phyloP scores from a whole-genome alignment of 2,329 filamentous ascomycete genomes.

The Aspergillus sp. region DNA sequence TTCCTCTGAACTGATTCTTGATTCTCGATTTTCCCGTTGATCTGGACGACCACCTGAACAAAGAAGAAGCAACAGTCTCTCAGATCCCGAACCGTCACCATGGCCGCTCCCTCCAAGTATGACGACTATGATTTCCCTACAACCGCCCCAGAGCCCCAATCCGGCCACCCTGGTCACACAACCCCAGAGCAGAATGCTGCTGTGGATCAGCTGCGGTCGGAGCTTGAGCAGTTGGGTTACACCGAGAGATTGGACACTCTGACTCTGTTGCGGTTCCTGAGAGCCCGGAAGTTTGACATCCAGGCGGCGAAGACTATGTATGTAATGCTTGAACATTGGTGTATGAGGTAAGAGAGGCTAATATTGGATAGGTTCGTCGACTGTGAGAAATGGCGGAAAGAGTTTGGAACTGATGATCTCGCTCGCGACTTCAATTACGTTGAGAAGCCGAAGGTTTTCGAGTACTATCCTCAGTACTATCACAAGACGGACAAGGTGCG shows the following conservation, averaged over 20 bases:
- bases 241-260: constrained; percentile 83
- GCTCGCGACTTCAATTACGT: constrained; percentile 77
- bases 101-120: constrained; percentile 73
- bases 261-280: constrained; percentile 85
- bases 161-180: constrained; percentile 82
- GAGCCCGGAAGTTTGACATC: constrained; percentile 93
- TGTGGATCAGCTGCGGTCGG: constrained; percentile 73
- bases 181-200: constrained; percentile 82
- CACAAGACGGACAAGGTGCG: constrained; percentile 64
- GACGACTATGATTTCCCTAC: constrained; percentile 93
- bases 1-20: constrained; percentile 1
- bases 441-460: constrained; percentile 74
- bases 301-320: constrained; percentile 80
- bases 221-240: constrained; percentile 77
- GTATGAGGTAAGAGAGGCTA: neutral
- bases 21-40: neutral
- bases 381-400: constrained; percentile 82
- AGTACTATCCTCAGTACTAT: constrained; percentile 98
- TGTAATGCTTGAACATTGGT: constrained; percentile 26
- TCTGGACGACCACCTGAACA: neutral
- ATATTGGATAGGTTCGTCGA: constrained; percentile 67
- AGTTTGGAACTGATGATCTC: constrained; percentile 75
- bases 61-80: neutral
- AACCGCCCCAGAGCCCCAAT: constrained; percentile 60
- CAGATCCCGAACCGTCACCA: constrained; percentile 13